Base-by-base conservation (phyloP, 768 basidiomycete genomes). In the Russula compacta region DNA sequence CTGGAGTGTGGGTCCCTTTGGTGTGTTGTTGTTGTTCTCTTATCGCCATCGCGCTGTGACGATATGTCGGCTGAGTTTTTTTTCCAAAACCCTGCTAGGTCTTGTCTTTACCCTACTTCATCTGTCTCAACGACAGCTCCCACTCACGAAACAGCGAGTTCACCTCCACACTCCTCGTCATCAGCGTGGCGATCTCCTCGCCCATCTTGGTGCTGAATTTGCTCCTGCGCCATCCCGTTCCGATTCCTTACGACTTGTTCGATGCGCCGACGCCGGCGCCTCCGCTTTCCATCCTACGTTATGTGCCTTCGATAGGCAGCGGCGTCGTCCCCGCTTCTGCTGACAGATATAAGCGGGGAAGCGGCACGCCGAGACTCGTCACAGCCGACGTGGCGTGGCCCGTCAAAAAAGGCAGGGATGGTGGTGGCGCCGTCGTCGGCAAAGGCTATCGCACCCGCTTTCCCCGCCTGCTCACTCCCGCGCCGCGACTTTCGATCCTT, bases 381-480 rank as follows among this genome's bases (percentile, higher is more conserved):
- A 85, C 88, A 70, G 82, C 24, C 24, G 24, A 29, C 3, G 24
- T 29, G 81, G 33, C 80, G 84, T 36, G 9, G 39, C 21, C 21
- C 46, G 24, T 29, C 14, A 2, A 19, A 47, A 7, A 4, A 11
- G 21, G 24, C 9, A 70, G 80, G 12, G 85, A 84, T 56, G 85
- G 86, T n/a, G 82, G 88, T 61, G 82, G 87, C 62, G 87, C 86
- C 7, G 74, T 85, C 21, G 83, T 85, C 52, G 84, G 84, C 1
- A 86, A 83, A 70, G 73, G 74, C 57, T 85, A 83, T 66, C 64
- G 86, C 35, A 76, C 80, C 46, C 81, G 86, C 19, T 83, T 83
- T 2, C 67, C 89, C 33, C 80, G 78, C n/a, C 78, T 89, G 73
- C 77, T 89, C 36, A 72, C 77, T 10, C 79, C 86, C 19, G 78